These are phyloP conservation scores for Scleromitrula shiraiana DNA, from an alignment of 2,329 filamentous ascomycete species.

Conservation along the genomic window DNA sequence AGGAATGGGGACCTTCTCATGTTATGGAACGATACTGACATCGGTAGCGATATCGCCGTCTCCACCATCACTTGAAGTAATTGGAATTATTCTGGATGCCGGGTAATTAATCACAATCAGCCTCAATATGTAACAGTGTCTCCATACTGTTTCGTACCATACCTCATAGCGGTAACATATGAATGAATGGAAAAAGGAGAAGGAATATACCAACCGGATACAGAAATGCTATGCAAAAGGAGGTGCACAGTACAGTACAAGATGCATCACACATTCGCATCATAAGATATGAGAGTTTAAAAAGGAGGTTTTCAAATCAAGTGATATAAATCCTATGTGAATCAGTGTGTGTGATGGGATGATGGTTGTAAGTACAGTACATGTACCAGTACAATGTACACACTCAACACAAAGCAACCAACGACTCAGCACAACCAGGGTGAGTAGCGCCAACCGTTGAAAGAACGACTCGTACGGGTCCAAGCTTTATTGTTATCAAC, in stretches of 20 bases:
- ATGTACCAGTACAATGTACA: not conserved
- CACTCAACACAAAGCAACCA: too few relatives aligned
- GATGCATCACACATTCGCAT: too few relatives aligned
- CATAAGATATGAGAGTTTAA: too few relatives aligned
- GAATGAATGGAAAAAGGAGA: too few relatives aligned
- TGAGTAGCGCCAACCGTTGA: not conserved
- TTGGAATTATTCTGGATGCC: not conserved
- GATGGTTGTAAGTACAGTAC: not conserved
- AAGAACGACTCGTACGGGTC: not conserved
- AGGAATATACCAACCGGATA: too few relatives aligned
- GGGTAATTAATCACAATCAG: not conserved
- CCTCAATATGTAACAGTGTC: not conserved
- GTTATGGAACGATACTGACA: not conserved
- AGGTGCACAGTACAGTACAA: not conserved
- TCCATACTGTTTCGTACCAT: not conserved
- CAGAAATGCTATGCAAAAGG: too few relatives aligned
- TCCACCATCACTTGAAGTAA: not conserved
- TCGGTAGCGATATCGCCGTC: not conserved
- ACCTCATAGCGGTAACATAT: not conserved
- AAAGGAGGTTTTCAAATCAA: not conserved
- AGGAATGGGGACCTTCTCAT: not conserved
- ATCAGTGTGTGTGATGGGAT: too few relatives aligned
- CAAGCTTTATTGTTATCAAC: conserved; percentile 4
- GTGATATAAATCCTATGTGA: not conserved
- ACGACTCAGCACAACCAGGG: too few relatives aligned